phyloP scores from a whole-genome alignment of 139 green algal genomes.

The Nannochloris sp. region DNA sequence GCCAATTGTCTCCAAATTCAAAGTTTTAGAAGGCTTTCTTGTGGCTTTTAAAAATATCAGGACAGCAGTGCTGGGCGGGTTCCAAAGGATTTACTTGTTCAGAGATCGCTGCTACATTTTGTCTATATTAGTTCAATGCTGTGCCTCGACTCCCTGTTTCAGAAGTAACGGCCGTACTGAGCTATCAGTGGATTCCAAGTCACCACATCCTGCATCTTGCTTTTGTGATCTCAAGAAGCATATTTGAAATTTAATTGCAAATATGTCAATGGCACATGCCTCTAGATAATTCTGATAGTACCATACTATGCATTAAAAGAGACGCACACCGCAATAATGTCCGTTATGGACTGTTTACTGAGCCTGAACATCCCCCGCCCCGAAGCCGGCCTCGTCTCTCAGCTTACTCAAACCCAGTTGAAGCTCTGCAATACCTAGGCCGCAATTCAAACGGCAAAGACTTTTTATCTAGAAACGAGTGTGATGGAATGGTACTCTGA shows the following conservation, averaged over 20 bases:
- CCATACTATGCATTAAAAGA: too few relatives aligned
- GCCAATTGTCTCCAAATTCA: not conserved
- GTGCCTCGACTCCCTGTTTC: not conserved
- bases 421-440: slow-evolving; percentile 13
- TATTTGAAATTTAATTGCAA: not conserved
- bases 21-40: not conserved
- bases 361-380: not conserved
- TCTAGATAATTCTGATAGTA: too few relatives aligned
- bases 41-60: not conserved
- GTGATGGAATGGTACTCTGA: slow-evolving; percentile 13
- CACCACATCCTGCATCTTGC: too few relatives aligned
- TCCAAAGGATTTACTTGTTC: too few relatives aligned
- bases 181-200: too few relatives aligned
- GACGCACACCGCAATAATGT: too few relatives aligned
- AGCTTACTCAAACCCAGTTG: not conserved
- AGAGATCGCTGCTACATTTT: not conserved
- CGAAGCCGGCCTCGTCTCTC: not conserved
- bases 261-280: not conserved
- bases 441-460: slow-evolving; percentile 3
- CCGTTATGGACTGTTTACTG: not conserved
- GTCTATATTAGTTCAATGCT: not conserved
- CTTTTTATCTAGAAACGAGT: not conserved
- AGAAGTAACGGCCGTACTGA: too few relatives aligned
- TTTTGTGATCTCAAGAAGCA: not conserved
- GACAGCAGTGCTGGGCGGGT: too few relatives aligned